Evolutionary conservation across 805 yeast genomes (phyloP).

Genomic region (Trichomonascus vanleenenianus): DNA sequence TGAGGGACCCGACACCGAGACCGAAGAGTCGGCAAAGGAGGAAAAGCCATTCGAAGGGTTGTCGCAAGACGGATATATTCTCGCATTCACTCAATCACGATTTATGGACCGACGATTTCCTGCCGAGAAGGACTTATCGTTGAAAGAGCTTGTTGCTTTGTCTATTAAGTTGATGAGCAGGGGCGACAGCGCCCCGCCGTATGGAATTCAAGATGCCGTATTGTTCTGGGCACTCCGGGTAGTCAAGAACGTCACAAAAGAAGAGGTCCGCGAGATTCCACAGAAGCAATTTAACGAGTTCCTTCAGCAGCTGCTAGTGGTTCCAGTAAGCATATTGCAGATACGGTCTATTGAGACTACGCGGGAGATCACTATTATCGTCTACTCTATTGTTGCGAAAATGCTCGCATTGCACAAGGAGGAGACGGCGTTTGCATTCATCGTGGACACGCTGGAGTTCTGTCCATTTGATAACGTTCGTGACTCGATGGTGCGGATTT

Average conservation of each 20-base stretch:
- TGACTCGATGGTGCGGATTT: constrained; percentile 53
- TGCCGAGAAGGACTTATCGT: constrained; percentile 8
- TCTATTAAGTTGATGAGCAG: constrained; percentile 14
- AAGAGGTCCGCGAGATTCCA: constrained; percentile 25
- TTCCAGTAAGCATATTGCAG: constrained; percentile 24
- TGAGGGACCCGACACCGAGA: neutral
- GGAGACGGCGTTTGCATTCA: constrained; percentile 47
- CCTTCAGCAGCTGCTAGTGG: constrained; percentile 36
- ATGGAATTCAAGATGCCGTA: constrained; percentile 29
- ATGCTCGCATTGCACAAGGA: constrained; percentile 54
- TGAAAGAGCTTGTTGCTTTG: constrained; percentile 17
- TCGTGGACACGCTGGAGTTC: constrained; percentile 52
- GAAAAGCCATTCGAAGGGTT: constrained; percentile 14
- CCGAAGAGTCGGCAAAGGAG: neutral
- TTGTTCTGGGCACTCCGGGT: constrained; percentile 30
- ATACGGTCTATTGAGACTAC: constrained; percentile 15
- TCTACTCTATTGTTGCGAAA: constrained; percentile 56
- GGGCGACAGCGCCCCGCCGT: constrained; percentile 21
- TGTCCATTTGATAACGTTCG: constrained; percentile 61
- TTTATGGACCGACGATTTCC: constrained; percentile 19
- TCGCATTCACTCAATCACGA: constrained; percentile 27
- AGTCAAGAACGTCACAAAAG: constrained; percentile 17
- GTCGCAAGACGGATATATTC: constrained; percentile 27
- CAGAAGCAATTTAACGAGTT: constrained; percentile 30
- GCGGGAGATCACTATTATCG: constrained; percentile 33